A percentile compares a stretch with the other conserved stretches of the same genome.
Conservation (phyloP, 1,284 basidiomycete species). For the Trichosporon sp. region DNA sequence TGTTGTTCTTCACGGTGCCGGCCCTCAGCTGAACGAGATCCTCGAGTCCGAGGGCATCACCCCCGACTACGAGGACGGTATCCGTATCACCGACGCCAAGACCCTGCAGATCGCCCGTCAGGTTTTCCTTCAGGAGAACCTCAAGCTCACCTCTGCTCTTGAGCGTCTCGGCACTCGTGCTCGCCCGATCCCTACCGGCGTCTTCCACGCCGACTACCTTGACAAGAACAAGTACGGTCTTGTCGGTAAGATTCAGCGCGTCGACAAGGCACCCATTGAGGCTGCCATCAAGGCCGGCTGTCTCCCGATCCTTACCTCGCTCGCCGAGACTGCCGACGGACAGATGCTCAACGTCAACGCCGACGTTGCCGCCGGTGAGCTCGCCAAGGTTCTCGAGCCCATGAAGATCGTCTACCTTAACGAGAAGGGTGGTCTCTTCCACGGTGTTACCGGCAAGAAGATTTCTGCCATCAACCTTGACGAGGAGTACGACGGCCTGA, state of each 20-base stretch:
- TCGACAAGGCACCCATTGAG: conserved; percentile 89
- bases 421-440: conserved; percentile 97
- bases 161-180: conserved; percentile 89
- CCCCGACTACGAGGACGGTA: conserved; percentile 92
- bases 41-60: conserved; percentile 83
- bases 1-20: conserved; percentile 87
- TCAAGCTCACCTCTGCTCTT: conserved; percentile 81
- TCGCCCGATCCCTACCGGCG: conserved; percentile 89
- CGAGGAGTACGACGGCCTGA: conserved; percentile 94
- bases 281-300: conserved; percentile 90
- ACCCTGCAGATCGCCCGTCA: conserved; percentile 86
- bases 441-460: conserved; percentile 92
- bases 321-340: conserved; percentile 84
- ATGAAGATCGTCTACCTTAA: conserved; percentile 98
- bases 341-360: conserved; percentile 97
- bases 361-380: conserved; percentile 90
- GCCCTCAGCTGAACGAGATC: conserved; percentile 88
- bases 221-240: conserved; percentile 91
- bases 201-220: conserved; percentile 91
- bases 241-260: conserved; percentile 83
- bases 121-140: conserved; percentile 93
- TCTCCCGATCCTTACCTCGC: conserved; percentile 82
- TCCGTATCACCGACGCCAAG: conserved; percentile 88
- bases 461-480: conserved; percentile 95
- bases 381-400: conserved; percentile 93